Evolutionary conservation across 139 green algal genomes (phyloP), one percentile per base, ranked within the genome.

Genomic region (Auxenochlorella pyrenoidosa): DNA sequence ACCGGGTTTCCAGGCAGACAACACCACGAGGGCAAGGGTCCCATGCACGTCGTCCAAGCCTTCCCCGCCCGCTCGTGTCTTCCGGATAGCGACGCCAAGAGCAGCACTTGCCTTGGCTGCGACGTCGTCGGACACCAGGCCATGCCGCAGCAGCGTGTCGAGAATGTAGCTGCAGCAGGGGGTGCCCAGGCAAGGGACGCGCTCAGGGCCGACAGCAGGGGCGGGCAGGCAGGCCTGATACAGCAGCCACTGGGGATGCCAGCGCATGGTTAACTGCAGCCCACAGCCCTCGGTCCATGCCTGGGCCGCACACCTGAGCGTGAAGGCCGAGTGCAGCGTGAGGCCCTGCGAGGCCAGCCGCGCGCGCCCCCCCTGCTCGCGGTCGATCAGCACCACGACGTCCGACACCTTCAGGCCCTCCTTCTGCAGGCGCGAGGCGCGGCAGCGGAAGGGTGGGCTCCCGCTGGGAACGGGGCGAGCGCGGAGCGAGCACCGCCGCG

Each of bases 331-430:
- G 91, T 99, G 95, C 58, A 99, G 95, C 13, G 85, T 86, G 24
- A 99, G 93, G 36, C 90, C 91, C 75, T 97, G 91, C 24, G 76
- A 82, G 12, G 87, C 90, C 41, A 99, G 92, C 90, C 97, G 91
- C 8, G 90, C 93, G 41, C 89, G 84, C 21, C 98, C 97, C 47
- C 98, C 98, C 92, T 99, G 98, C 93, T 99, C 92, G n/a, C 98
- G 93, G 90, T 99, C 98, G 79, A 99, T 99, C 13, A 99, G 94
- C 63, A 99, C 98, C 71, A 99, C 97, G 41, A 99, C 97, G 81
- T 93, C 88, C 36, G 36, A 93, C 34, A 96, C 94, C 3, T 94
- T 72, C 2, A 99, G 90, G 0, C 97, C 97, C n/a, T 98, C 79
- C 73, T 94, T 93, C 1, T 75, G 44, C 40, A 98, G 93, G 24